phyloP scores from a whole-genome alignment of 2,329 filamentous ascomycete genomes.

The Dactylellina parvicollis region DNA sequence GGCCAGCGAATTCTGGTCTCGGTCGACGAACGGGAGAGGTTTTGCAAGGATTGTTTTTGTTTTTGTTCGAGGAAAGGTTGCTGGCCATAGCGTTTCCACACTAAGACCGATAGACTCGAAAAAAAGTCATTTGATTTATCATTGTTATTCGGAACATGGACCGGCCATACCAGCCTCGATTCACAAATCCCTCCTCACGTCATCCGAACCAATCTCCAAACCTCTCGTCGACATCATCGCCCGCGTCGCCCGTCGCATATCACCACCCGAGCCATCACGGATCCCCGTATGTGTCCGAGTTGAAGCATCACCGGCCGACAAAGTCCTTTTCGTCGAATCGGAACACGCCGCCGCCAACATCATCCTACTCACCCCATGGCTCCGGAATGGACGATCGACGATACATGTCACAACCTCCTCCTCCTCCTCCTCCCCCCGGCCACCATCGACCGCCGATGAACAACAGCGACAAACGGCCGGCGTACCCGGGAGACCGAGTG shows the following conservation, averaged over 20 bases:
- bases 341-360: constrained; percentile 52
- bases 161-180: constrained; percentile 52
- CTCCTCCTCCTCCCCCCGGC: constrained; percentile 49
- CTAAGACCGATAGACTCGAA: constrained; percentile 32
- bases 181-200: constrained; percentile 45
- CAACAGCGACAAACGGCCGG: constrained; percentile 36
- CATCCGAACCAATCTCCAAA: constrained; percentile 52
- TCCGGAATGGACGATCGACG: constrained; percentile 46
- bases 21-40: constrained; percentile 23
- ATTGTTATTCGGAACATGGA: constrained; percentile 47
- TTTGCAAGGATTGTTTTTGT: constrained; percentile 20
- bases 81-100: constrained; percentile 32
- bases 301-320: constrained; percentile 48
- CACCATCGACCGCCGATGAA: constrained; percentile 48
- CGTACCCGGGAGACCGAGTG: constrained; percentile 47
- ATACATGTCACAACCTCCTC: constrained; percentile 53
- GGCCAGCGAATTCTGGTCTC: background rate
- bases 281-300: constrained; percentile 38
- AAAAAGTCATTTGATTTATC: constrained; percentile 5
- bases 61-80: constrained; percentile 28
- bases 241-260: constrained; percentile 47
- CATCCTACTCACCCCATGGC: constrained; percentile 36
- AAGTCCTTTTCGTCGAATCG: constrained; percentile 51
- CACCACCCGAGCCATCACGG: constrained; percentile 49
- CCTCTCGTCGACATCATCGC: constrained; percentile 47